These are phyloP conservation scores for Mycocentrospora acerina DNA, from an alignment of 2,329 filamentous ascomycete species.

Conservation along the genomic window DNA sequence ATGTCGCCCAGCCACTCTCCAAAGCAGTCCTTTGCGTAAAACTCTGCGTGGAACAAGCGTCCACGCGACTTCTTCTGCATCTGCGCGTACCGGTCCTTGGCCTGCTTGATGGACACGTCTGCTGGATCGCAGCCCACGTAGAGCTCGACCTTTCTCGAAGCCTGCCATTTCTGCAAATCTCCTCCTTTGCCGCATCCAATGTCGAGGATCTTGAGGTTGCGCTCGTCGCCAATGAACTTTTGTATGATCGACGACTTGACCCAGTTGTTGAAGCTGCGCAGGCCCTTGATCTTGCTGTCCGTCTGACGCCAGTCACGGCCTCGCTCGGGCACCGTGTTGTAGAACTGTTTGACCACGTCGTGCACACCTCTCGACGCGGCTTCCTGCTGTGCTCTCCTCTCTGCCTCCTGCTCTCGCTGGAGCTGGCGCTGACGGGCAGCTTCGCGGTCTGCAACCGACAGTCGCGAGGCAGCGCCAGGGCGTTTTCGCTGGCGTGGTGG, in stretches of 20 bases:
- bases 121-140: slow-evolving; percentile 95
- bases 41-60: slow-evolving; percentile 77
- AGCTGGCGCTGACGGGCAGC: slow-evolving; percentile 59
- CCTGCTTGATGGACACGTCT: slow-evolving; percentile 88
- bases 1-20: slow-evolving; percentile 80
- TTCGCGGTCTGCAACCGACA: slow-evolving; percentile 67
- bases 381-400: slow-evolving; percentile 49
- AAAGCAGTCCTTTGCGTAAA: slow-evolving; percentile 91
- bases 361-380: slow-evolving; percentile 62
- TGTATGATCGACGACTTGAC: slow-evolving; percentile 97
- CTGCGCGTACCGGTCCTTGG: slow-evolving; percentile 75
- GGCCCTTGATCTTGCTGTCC: slow-evolving; percentile 90
- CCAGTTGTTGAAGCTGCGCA: slow-evolving; percentile 98
- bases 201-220: slow-evolving; percentile 78
- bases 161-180: slow-evolving; percentile 93
- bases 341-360: slow-evolving; percentile 88
- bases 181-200: slow-evolving; percentile 97
- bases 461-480: slow-evolving; percentile 54
- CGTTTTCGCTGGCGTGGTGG: slow-evolving; percentile 67
- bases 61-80: slow-evolving; percentile 63
- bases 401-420: slow-evolving; percentile 46
- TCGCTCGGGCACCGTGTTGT: slow-evolving; percentile 92
- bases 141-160: slow-evolving; percentile 82
- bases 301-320: slow-evolving; percentile 94
- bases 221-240: slow-evolving; percentile 66